These are phyloP conservation scores for Ophiostoma australiae DNA, from an alignment of 2,329 filamentous ascomycete species.

Conservation along the genomic window DNA sequence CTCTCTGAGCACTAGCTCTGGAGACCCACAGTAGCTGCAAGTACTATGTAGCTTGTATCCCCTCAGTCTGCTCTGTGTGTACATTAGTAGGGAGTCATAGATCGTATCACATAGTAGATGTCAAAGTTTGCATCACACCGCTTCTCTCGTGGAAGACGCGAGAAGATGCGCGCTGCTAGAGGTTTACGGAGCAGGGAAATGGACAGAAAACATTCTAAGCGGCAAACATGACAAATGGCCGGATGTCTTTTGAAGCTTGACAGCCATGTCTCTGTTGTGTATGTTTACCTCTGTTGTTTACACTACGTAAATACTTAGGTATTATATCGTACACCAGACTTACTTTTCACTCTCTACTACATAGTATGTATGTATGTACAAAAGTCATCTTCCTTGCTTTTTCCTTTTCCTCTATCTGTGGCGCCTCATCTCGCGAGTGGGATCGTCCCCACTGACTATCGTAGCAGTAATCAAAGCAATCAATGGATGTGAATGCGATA, in stretches of 20 bases:
- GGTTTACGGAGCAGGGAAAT: neutral
- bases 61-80: too few relatives aligned
- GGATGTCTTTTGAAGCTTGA: neutral
- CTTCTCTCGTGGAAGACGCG: neutral
- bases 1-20: neutral
- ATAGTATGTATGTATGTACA: too few relatives aligned
- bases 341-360: neutral
- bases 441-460: constrained; percentile 1
- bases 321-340: too few relatives aligned
- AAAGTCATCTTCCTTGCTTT: neutral
- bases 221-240: neutral
- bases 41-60: neutral
- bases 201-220: neutral
- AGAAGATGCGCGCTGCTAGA: neutral
- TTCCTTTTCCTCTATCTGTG: neutral
- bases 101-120: too few relatives aligned
- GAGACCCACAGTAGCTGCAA: neutral
- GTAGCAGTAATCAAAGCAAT: neutral
- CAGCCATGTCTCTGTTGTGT: too few relatives aligned
- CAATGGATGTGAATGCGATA: neutral
- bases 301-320: too few relatives aligned
- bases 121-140: constrained; percentile 7
- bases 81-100: neutral
- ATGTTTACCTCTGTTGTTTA: too few relatives aligned
- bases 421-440: constrained; percentile 1